Evolutionary conservation across 1,139 yeast genomes (phyloP).

Genomic region (Candida sojae): DNA sequence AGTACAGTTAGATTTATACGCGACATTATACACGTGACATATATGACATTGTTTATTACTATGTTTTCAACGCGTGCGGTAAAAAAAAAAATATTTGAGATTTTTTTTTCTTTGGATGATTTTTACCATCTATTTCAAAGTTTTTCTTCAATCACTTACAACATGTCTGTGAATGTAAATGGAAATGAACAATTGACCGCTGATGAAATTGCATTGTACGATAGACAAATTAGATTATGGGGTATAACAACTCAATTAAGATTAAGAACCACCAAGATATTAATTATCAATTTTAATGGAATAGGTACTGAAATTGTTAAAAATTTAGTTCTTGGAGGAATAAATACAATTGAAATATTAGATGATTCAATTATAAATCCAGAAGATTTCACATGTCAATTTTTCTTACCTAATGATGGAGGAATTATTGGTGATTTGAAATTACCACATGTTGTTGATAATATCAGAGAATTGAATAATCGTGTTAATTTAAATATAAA

Average conservation of each 20-base stretch:
- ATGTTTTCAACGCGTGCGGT: no score
- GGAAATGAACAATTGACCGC: constrained; percentile 3
- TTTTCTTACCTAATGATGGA: constrained; percentile 65
- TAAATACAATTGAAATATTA: constrained; percentile 72
- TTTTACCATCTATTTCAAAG: no score
- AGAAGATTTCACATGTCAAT: constrained; percentile 75
- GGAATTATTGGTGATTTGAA: constrained; percentile 49
- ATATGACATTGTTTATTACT: background rate
- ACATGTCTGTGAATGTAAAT: background rate
- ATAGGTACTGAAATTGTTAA: constrained; percentile 80
- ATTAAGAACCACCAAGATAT: constrained; percentile 70
- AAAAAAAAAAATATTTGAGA: no score
- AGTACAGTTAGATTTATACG: no score
- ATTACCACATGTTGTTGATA: constrained; percentile 53
- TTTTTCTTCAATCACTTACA: background rate
- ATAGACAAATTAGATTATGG: constrained; percentile 95
- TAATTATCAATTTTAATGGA: constrained; percentile 69
- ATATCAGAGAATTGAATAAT: constrained; percentile 73
- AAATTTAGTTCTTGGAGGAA: constrained; percentile 85
- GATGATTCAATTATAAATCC: constrained; percentile 59
- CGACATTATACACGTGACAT: background rate
- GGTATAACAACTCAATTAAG: constrained; percentile 90
- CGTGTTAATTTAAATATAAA: constrained; percentile 61
- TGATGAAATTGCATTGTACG: constrained; percentile 91
- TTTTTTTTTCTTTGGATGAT: no score